Base-by-base conservation (phyloP, 2,329 filamentous ascomycete species). In the Trichoderma citrinoviride region DNA sequence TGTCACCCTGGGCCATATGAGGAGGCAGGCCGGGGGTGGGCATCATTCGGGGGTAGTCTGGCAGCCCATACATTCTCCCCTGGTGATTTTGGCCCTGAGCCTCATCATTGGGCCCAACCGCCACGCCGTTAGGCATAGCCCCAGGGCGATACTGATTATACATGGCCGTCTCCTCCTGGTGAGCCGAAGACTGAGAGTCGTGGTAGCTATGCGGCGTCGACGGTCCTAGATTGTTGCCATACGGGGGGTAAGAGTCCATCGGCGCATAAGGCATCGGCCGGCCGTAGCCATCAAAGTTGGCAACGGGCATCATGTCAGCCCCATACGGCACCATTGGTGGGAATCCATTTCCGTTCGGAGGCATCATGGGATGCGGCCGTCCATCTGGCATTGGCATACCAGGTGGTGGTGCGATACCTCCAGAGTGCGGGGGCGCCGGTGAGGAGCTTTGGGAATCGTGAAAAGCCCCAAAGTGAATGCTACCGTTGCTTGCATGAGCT, bases 151-250 rank as follows among this genome's bases (percentile, higher is more conserved):
- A 79, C 66, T 79, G 80, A 27, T 74, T 76, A 61, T 75, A 77
- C 61, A 79, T 73, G 64, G 76, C 77, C 33, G 76, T 78, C 14
- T 83, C 81, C 44, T 81, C 81, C 17, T 76, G 78, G 49, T 81
- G 80, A 5, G 76, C 79, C 1, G 85, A 86, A 41, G 84, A 81
- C 66, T 87, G 86, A 2, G 86, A 88, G 41, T 82, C 85, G 63
- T 87, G 86, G 70, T 86, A 86, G 73, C 85, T 88, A 67, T 85
- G 85, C 4, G 85, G 83, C 2, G 85, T 86, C 1, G 82, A 81
- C 2, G 85, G 83, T 3, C 81, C 82, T 70, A 84, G 83, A 68
- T 76, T 77, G 67, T 74, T 76, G 25, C 71, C 72, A 65, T 75
- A 72, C 5, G 71, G 69, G 49, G 68, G 70, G 63, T 76, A 76